A percentile compares a stretch with the other conserved stretches of the same genome.
Conservation (phyloP, 2,329 filamentous ascomycete genomes). For the Diaporthe ilicicola region DNA sequence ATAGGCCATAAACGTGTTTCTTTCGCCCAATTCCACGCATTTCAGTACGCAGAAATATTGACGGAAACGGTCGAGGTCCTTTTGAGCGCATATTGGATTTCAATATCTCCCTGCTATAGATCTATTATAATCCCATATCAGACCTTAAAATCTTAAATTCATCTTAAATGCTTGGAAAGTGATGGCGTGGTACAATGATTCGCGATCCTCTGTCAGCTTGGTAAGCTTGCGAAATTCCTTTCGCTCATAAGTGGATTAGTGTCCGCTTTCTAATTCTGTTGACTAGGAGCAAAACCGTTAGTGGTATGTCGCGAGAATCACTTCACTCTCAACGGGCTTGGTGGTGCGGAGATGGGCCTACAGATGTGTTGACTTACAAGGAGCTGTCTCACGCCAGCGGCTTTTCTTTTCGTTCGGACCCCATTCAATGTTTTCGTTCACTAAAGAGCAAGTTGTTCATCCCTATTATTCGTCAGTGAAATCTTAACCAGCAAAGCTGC, state of each 20-base stretch:
- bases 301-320: background rate
- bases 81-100: too few species aligned
- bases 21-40: too few species aligned
- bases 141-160: background rate
- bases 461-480: too few species aligned
- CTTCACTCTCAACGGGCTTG: background rate
- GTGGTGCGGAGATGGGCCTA: background rate
- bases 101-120: too few species aligned
- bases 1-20: too few species aligned
- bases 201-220: background rate
- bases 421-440: too few species aligned
- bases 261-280: background rate
- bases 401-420: too few species aligned
- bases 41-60: too few species aligned
- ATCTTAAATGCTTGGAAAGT: background rate
- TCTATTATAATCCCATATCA: background rate
- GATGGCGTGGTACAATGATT: background rate
- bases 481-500: too few species aligned
- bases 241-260: background rate
- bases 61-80: too few species aligned
- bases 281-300: background rate
- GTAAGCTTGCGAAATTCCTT: constrained; percentile 8
- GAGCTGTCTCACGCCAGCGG: too few species aligned
- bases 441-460: too few species aligned
- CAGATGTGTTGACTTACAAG: background rate